Percentiles rank a stretch among this genome's conserved stretches.
Conservation (phyloP, 2,329 filamentous ascomycete species). For the Cercospora sp. region DNA sequence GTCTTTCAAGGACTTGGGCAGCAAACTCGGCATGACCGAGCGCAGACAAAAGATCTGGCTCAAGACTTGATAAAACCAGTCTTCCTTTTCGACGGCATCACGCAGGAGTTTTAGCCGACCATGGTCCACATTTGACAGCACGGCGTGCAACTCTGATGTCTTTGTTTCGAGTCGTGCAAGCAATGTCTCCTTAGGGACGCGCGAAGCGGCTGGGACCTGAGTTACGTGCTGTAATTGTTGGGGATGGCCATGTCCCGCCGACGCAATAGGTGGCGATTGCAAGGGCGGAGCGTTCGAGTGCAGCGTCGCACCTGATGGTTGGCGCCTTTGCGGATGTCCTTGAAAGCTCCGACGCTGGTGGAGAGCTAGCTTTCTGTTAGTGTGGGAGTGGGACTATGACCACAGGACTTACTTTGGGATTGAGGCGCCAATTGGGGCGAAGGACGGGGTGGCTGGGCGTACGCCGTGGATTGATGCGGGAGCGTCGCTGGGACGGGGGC, state of each 20-base stretch:
- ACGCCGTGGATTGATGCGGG: not conserved
- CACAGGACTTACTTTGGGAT: not conserved
- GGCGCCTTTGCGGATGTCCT: not conserved
- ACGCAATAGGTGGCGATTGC: not conserved
- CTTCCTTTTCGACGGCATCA: conserved; percentile 57
- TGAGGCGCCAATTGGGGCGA: not conserved
- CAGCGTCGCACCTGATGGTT: not conserved
- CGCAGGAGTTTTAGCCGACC: conserved; percentile 56
- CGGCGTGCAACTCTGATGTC: conserved; percentile 4
- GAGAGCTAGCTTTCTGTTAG: not conserved
- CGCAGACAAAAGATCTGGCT: conserved; percentile 66
- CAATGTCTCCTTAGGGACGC: conserved; percentile 14
- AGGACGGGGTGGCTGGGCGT: not conserved
- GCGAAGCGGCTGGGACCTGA: conserved; percentile 11
- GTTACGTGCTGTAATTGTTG: conserved; percentile 1
- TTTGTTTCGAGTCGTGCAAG: conserved; percentile 10
- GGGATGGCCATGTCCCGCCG: conserved; percentile 4
- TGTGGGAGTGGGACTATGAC: not conserved
- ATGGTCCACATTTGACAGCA: conserved; percentile 18
- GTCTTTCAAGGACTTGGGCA: conserved; percentile 44
- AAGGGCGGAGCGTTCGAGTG: conserved; percentile 7
- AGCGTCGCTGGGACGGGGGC: not conserved
- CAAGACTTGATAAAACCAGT: conserved; percentile 64
- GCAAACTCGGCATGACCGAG: conserved; percentile 42
- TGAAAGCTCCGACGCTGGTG: conserved; percentile 4